Evolutionary conservation across 768 basidiomycete species (phyloP), one percentile per base, ranked within the genome.

Genomic region (Sarcodon sp.): DNA sequence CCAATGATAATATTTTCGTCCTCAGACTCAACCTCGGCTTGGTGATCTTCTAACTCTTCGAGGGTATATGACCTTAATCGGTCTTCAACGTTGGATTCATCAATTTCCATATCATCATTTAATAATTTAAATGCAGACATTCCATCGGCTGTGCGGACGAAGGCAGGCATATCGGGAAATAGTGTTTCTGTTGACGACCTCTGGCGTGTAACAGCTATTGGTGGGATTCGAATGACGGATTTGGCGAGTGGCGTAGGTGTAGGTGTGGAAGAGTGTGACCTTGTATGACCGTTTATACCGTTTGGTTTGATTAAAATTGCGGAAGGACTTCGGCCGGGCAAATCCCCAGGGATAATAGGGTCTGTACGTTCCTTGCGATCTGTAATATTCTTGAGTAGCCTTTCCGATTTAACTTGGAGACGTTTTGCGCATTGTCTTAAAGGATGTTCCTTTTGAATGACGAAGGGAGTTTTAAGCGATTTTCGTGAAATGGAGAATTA

Each of bases 291-390:
- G 35, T 75, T 77, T 18, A 67, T 55, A 39, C 67, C 78, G 54
- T 66, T 77, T 35, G 66, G 49, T 6, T 53, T 47, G 1, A 50
- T 44, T 32, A 64, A 64, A 48, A 59, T 27, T 39, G 53, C 55
- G 2, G 56, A 46, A 6, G 55, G 55, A 6, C 57, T 55, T 10
- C 59, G 53, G 13, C 45, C 44, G 37, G 61, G 53, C 37, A 71
- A 59, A 47, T 66, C 64, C 27, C 64, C 55, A 21, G 85, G 84
- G 48, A 87, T 79, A 50, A 60, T 58, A 13, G 83, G 85, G 57
- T 88, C 84, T 1, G 75, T 66, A 50, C 86, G 78, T 57, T 93
- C 88, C 57, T 81, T 83, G 56, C 80, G 77, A 64, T 98, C 96
- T 1, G 87, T 87, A 54, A 98, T 83, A 57, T 93, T 83, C 57